Evolutionary conservation across 768 basidiomycete species (phyloP).

Genomic region (Paxillus rubicundulus): DNA sequence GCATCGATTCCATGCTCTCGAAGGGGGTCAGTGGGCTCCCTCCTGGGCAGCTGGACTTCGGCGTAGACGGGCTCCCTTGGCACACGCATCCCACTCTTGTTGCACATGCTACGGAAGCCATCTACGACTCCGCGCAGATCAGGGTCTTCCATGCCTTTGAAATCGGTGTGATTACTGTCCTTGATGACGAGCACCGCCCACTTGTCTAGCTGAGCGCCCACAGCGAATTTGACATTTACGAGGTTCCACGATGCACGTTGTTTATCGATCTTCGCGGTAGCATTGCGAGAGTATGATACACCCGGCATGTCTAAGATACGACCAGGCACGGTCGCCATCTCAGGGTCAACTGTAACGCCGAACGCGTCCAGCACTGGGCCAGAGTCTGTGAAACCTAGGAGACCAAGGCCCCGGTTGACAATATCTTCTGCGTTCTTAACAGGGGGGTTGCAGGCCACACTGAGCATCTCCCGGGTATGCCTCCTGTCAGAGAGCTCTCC

Average conservation of each 20-base stretch:
- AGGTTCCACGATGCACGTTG: constrained; percentile 43
- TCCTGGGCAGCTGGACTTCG: constrained; percentile 44
- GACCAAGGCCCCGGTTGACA: constrained; percentile 34
- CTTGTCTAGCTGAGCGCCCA: constrained; percentile 49
- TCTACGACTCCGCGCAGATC: constrained; percentile 41
- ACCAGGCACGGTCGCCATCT: constrained; percentile 47
- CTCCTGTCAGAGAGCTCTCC: constrained; percentile 43
- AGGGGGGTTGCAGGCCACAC: constrained; percentile 39
- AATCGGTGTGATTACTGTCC: constrained; percentile 49
- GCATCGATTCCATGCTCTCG: constrained; percentile 42
- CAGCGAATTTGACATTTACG: constrained; percentile 49
- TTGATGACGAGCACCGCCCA: constrained; percentile 67
- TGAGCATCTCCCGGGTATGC: constrained; percentile 42
- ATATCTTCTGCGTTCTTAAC: constrained; percentile 39
- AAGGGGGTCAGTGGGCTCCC: constrained; percentile 44
- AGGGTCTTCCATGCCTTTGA: constrained; percentile 47
- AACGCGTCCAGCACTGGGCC: constrained; percentile 32
- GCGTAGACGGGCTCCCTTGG: constrained; percentile 37
- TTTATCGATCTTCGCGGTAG: constrained; percentile 31
- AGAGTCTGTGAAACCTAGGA: constrained; percentile 34
- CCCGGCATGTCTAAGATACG: constrained; percentile 41
- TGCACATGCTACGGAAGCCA: constrained; percentile 59
- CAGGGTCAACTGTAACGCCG: constrained; percentile 37
- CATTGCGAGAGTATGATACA: constrained; percentile 36
- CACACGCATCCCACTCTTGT: constrained; percentile 55